A percentile compares a stretch with the other conserved stretches of the same genome.
phyloP scores from a whole-genome alignment of 805 yeast genomes.

The Ogataea trehaloabstinens region DNA sequence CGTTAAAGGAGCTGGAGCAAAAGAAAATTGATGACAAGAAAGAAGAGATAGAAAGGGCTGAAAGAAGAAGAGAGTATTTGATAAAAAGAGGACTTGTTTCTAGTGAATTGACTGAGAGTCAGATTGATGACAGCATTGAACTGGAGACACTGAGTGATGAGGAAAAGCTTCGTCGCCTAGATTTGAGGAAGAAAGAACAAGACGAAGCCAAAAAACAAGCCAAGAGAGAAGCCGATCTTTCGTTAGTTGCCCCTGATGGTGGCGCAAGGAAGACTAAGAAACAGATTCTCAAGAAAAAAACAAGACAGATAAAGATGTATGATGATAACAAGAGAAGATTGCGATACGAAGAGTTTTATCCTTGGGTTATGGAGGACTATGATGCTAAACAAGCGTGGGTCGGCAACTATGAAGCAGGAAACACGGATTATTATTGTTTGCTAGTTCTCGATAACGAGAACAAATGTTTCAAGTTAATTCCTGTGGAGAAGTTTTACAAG shows the following conservation, averaged over 20 bases:
- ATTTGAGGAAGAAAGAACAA: conserved; percentile 24
- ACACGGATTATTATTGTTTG: conserved; percentile 79
- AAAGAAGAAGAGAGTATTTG: conserved; percentile 37
- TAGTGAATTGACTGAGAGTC: conserved; percentile 19
- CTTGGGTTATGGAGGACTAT: conserved; percentile 98
- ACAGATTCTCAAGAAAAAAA: conserved; percentile 66
- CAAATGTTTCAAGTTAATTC: conserved; percentile 76
- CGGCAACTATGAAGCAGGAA: conserved; percentile 91
- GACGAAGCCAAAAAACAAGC: conserved; percentile 32
- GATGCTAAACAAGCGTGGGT: conserved; percentile 94
- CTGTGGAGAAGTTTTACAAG: conserved; percentile 90
- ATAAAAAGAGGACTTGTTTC: conserved; percentile 16
- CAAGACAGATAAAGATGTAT: conserved; percentile 76
- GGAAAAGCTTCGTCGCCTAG: conserved; percentile 36
- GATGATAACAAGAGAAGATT: conserved; percentile 81
- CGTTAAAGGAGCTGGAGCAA: conserved; percentile 71
- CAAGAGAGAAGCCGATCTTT: conserved; percentile 44
- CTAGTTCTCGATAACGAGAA: conserved; percentile 84
- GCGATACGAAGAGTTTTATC: conserved; percentile 93
- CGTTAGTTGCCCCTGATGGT: conserved; percentile 90
- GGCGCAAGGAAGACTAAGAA: conserved; percentile 71
- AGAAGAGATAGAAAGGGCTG: conserved; percentile 39
- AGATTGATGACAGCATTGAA: conserved; percentile 30
- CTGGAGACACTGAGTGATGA: conserved; percentile 35
- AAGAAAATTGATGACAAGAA: conserved; percentile 49